Percentiles rank a stretch among this genome's conserved stretches.
Conservation (phyloP, 352 stramenopile genomes). For the Pythium biforme region DNA sequence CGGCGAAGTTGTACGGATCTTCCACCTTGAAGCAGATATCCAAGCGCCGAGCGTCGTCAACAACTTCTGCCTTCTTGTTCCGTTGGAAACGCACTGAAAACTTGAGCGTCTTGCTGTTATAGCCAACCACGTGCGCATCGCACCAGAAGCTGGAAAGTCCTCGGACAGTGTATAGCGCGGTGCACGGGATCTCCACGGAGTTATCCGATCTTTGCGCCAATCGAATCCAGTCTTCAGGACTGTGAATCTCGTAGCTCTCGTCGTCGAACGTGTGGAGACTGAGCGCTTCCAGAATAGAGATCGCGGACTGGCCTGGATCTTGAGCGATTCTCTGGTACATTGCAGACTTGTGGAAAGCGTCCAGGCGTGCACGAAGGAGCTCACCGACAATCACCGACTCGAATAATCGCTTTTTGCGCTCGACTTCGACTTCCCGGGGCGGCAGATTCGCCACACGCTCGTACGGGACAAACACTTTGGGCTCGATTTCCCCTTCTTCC, state of each 20-base stretch:
- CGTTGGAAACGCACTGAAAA: slow-evolving; percentile 69
- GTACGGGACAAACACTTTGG: slow-evolving; percentile 53
- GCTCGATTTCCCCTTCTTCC: slow-evolving; percentile 42
- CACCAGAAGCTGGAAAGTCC: slow-evolving; percentile 64
- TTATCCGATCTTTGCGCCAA: slow-evolving; percentile 48
- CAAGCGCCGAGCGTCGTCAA: slow-evolving; percentile 43
- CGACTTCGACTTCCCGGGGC: slow-evolving; percentile 46
- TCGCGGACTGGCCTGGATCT: slow-evolving; percentile 32
- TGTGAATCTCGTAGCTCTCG: slow-evolving; percentile 74
- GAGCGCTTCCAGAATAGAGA: slow-evolving; percentile 54
- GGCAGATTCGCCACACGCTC: slow-evolving; percentile 33
- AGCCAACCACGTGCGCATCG: slow-evolving; percentile 59
- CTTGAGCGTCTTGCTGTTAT: slow-evolving; percentile 34
- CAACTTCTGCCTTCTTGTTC: slow-evolving; percentile 55
- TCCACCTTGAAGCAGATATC: slow-evolving; percentile 85
- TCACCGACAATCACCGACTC: slow-evolving; percentile 37
- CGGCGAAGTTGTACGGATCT: slow-evolving; percentile 72
- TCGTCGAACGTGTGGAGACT: slow-evolving; percentile 78
- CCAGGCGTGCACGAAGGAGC: slow-evolving; percentile 31
- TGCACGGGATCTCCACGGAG: slow-evolving; percentile 67
- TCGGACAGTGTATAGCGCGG: slow-evolving; percentile 60
- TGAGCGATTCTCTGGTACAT: slow-evolving; percentile 33
- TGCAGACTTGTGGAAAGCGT: slow-evolving; percentile 31
- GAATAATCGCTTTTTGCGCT: slow-evolving; percentile 44
- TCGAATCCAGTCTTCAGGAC: slow-evolving; percentile 58